phyloP scores from a whole-genome alignment of 495 filamentous ascomycete species.

The Penicillium chermesinum region DNA sequence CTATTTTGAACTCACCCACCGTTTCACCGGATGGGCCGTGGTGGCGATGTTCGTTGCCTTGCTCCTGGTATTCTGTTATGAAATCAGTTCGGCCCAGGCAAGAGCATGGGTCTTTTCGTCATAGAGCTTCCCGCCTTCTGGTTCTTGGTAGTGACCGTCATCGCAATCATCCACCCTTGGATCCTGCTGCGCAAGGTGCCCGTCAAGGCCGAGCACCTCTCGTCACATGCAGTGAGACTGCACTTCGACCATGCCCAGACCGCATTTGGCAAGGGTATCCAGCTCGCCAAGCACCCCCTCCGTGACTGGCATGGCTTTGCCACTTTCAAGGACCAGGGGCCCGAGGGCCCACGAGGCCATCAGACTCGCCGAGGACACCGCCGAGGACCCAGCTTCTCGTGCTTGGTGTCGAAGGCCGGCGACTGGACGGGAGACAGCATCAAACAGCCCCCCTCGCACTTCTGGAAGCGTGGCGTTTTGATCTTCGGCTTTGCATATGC shows the following conservation, averaged over 20 bases:
- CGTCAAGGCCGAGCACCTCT: slow-evolving; percentile 59
- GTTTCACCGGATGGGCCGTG: slow-evolving; percentile 49
- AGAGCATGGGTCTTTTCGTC: slow-evolving; percentile 31
- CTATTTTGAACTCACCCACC: slow-evolving; percentile 53
- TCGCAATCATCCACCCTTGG: slow-evolving; percentile 41
- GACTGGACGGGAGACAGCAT: slow-evolving; percentile 74
- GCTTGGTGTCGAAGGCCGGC: slow-evolving; percentile 74
- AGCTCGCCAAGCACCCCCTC: slow-evolving; percentile 51
- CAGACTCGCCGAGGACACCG: background rate
- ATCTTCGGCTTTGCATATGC: slow-evolving; percentile 69
- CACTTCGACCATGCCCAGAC: slow-evolving; percentile 58
- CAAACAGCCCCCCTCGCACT: slow-evolving; percentile 47
- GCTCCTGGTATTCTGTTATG: slow-evolving; percentile 31
- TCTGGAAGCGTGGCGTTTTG: slow-evolving; percentile 46
- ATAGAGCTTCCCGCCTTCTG: slow-evolving; percentile 40
- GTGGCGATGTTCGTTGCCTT: slow-evolving; percentile 45
- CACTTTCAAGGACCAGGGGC: slow-evolving; percentile 51
- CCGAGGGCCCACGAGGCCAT: slow-evolving; percentile 6
- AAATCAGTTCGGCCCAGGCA: slow-evolving; percentile 23
- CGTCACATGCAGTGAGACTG: slow-evolving; percentile 64
- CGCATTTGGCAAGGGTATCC: slow-evolving; percentile 41
- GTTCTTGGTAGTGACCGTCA: slow-evolving; percentile 35
- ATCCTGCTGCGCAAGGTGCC: slow-evolving; percentile 43
- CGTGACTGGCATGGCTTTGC: slow-evolving; percentile 81
- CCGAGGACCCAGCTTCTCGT: slow-evolving; percentile 48